A percentile compares a stretch with the other conserved stretches of the same genome.
phyloP scores from a whole-genome alignment of 306 rosid species.

The Castanea mollissima region DNA sequence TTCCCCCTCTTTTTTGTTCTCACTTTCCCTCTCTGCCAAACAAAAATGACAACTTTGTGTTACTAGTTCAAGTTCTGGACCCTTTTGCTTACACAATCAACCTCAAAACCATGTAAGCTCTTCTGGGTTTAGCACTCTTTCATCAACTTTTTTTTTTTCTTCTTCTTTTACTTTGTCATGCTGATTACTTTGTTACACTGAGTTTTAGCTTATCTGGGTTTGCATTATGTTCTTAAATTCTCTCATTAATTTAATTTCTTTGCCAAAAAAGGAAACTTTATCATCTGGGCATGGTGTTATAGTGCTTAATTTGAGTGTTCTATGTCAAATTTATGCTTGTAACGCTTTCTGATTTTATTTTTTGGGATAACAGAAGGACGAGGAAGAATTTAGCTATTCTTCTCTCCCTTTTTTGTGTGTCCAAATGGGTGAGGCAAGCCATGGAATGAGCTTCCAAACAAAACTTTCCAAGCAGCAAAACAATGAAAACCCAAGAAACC shows the following conservation, averaged over 20 bases:
- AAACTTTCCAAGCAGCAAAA: neutral
- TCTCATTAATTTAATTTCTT: neutral
- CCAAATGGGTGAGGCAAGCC: conserved; percentile 10
- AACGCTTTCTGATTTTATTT: neutral
- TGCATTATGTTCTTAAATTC: neutral
- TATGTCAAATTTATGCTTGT: neutral
- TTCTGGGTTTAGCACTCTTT: conserved; percentile 8
- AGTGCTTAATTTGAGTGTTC: neutral
- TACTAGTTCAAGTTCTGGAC: neutral
- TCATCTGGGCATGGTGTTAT: neutral
- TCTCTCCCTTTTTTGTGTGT: neutral
- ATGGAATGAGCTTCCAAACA: neutral
- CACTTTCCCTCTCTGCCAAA: neutral
- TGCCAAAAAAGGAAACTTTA: neutral
- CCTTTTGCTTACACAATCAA: neutral
- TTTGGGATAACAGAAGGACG: neutral
- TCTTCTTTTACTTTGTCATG: neutral
- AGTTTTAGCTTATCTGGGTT: neutral
- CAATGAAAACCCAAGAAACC: conserved; percentile 10
- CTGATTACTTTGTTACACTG: neutral
- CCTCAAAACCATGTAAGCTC: conserved; percentile 5
- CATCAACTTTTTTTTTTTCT: neutral
- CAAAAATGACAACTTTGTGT: neutral
- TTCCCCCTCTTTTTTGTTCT: neutral
- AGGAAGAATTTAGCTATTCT: neutral